phyloP scores from a whole-genome alignment of 495 filamentous ascomycete species.

The Cryomyces antarcticus region DNA sequence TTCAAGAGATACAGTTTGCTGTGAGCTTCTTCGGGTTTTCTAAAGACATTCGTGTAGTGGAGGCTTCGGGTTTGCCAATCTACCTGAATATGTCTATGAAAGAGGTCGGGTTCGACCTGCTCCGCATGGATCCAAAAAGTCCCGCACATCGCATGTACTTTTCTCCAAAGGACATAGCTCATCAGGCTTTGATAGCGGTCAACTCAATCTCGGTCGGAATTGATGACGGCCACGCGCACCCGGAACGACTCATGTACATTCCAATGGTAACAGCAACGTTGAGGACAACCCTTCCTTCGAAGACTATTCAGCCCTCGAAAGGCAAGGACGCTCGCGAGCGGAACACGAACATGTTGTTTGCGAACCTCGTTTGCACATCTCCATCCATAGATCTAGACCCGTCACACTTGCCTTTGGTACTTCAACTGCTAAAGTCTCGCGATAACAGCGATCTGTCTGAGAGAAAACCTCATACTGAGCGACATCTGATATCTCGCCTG shows the following conservation, averaged over 20 bases:
- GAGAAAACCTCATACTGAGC: conserved; percentile 12
- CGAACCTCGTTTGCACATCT: conserved; percentile 87
- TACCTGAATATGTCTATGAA: conserved; percentile 82
- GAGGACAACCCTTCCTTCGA: conserved; percentile 84
- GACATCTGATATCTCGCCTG: conserved; percentile 68
- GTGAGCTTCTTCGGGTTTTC: conserved; percentile 81
- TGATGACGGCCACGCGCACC: conserved; percentile 67
- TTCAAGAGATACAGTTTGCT: conserved; percentile 92
- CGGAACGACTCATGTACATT: conserved; percentile 76
- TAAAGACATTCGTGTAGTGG: conserved; percentile 46
- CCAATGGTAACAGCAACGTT: conserved; percentile 96
- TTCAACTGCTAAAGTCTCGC: conserved; percentile 43
- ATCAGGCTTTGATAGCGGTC: conserved; percentile 83
- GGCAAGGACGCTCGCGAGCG: conserved; percentile 61
- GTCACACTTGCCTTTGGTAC: conserved; percentile 66
- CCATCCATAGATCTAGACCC: conserved; percentile 92
- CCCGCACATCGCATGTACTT: conserved; percentile 99
- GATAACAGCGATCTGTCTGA: conserved; percentile 2
- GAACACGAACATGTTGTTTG: conserved; percentile 91
- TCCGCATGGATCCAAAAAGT: conserved; percentile 81
- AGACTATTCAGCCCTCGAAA: conserved; percentile 64
- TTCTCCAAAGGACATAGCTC: conserved; percentile 73
- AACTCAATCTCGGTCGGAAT: conserved; percentile 82
- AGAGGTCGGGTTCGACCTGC: conserved; percentile 81
- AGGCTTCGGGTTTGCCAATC: conserved; percentile 43